Percentiles rank a stretch among this genome's conserved stretches.
Evolutionary conservation across 148 eudicot species (phyloP).

Genomic region (Fagopyrum homotropicum): DNA sequence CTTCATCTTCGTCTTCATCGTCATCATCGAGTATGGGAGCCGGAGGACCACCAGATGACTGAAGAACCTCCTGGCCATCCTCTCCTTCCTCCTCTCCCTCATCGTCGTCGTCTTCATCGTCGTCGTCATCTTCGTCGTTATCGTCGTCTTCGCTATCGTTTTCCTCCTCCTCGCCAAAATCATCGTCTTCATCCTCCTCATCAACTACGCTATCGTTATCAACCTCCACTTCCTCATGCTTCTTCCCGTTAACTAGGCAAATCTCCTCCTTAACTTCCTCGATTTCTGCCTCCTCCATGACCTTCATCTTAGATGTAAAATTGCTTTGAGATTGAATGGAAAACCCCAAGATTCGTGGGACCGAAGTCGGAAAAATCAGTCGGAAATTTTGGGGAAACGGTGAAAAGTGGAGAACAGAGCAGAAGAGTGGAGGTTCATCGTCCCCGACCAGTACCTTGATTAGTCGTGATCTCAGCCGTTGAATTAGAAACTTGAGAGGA

Average conservation of each 20-base stretch:
- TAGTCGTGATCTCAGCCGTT: conserved; percentile 46
- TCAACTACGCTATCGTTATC: conserved; percentile 11
- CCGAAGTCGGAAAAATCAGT: conserved; percentile 7
- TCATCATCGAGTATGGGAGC: conserved; percentile 36
- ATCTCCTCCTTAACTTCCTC: conserved; percentile 15
- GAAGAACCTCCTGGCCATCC: conserved; percentile 34
- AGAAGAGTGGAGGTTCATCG: conserved; percentile 23
- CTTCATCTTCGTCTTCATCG: conserved; percentile 46
- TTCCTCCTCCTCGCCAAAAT: conserved; percentile 16
- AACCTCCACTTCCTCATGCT: conserved; percentile 20
- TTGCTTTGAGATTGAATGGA: conserved; percentile 1
- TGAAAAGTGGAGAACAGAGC: conserved; percentile 21
- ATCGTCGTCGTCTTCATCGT: conserved; percentile 27
- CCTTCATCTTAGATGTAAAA: conserved; percentile 18
- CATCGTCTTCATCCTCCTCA: conserved; percentile 4
- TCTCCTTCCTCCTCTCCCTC: conserved; percentile 37
- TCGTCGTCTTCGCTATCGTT: conserved; percentile 26
- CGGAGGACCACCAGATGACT: conserved; percentile 33
- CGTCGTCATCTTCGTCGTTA: conserved; percentile 23
- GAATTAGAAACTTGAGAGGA: conserved; percentile 22
- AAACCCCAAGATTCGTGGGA: conserved; percentile 9
- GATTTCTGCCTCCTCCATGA: conserved; percentile 32
- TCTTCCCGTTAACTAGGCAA: conserved; percentile 11
- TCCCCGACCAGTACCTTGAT: conserved; percentile 26
- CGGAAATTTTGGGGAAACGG: conserved; percentile 17